Evolutionary conservation across 768 basidiomycete species (phyloP).

Genomic region (Hypsizygus marmoreus): DNA sequence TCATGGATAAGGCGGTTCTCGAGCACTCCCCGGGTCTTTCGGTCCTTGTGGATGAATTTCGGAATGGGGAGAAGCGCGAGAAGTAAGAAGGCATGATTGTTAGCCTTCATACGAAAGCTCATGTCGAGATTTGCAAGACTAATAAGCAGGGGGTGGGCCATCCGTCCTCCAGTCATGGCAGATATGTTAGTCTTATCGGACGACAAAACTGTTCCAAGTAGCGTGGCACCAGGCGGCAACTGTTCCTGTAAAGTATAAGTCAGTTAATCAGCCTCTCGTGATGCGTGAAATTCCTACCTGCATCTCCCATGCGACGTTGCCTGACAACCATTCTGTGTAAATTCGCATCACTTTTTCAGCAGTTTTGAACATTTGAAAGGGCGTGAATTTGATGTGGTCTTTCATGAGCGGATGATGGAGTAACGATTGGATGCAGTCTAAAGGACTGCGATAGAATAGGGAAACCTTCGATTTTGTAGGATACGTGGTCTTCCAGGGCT

Average conservation of each 20-base stretch:
- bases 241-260: slow-evolving; percentile 5
- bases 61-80: slow-evolving; percentile 20
- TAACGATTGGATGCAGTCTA: slow-evolving; percentile 29
- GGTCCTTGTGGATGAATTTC: slow-evolving; percentile 4
- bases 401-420: slow-evolving; percentile 25
- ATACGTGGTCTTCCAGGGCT: slow-evolving; percentile 8
- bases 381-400: slow-evolving; percentile 22
- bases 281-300: slow-evolving; percentile 12
- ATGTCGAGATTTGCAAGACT: slow-evolving; percentile 16
- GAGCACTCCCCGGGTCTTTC: slow-evolving; percentile 22
- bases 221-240: slow-evolving; percentile 15
- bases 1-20: slow-evolving; percentile 27
- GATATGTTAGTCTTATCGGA: slow-evolving; percentile 22
- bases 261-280: too few relatives aligned
- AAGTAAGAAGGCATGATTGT: slow-evolving; percentile 18
- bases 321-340: slow-evolving; percentile 24
- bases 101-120: slow-evolving; percentile 14
- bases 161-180: slow-evolving; percentile 14
- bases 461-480: slow-evolving; percentile 24
- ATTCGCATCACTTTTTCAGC: slow-evolving; percentile 13
- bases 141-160: slow-evolving; percentile 14
- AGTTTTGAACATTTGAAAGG: slow-evolving; percentile 13
- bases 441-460: slow-evolving; percentile 28
- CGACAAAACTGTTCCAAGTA: slow-evolving; percentile 17
- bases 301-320: slow-evolving; percentile 23